Evolutionary conservation across 2,329 filamentous ascomycete genomes (phyloP).

Genomic region (Parastagonospora avenae): DNA sequence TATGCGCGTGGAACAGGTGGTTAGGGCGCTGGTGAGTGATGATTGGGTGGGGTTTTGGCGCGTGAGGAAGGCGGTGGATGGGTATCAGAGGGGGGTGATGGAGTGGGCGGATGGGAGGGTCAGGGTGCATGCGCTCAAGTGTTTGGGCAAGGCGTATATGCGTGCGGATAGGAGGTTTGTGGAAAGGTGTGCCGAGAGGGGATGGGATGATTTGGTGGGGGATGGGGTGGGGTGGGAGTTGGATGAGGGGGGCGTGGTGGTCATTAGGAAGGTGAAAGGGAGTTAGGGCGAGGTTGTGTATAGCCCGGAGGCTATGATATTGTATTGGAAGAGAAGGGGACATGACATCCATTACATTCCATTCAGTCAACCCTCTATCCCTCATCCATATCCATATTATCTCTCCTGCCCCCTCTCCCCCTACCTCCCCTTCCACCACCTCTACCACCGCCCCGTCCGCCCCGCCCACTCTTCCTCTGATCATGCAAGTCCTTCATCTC

Average conservation of each 20-base stretch:
- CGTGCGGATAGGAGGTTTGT: slow-evolving; percentile 71
- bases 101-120: slow-evolving; percentile 80
- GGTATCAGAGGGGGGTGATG: slow-evolving; percentile 78
- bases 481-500: slow-evolving; percentile 84
- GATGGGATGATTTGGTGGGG: slow-evolving; percentile 74
- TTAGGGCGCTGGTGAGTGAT: slow-evolving; percentile 75
- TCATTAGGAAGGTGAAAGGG: slow-evolving; percentile 60
- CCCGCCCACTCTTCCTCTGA: slow-evolving; percentile 62
- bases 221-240: slow-evolving; percentile 86
- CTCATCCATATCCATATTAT: slow-evolving; percentile 78
- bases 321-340: background rate
- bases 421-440: slow-evolving; percentile 33
- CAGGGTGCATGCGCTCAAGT: slow-evolving; percentile 79
- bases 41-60: slow-evolving; percentile 83
- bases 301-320: background rate
- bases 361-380: slow-evolving; percentile 50
- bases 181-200: slow-evolving; percentile 68
- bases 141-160: slow-evolving; percentile 82
- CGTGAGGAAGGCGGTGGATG: slow-evolving; percentile 74
- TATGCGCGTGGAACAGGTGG: slow-evolving; percentile 68
- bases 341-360: background rate
- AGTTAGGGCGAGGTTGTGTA: too few relatives aligned
- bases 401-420: slow-evolving; percentile 50
- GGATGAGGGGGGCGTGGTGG: slow-evolving; percentile 68
- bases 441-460: slow-evolving; percentile 55